Percentiles rank a stretch among this genome's conserved stretches.
phyloP scores from a whole-genome alignment of 208 protist genomes.

The Vickermania ingenoplastis region DNA sequence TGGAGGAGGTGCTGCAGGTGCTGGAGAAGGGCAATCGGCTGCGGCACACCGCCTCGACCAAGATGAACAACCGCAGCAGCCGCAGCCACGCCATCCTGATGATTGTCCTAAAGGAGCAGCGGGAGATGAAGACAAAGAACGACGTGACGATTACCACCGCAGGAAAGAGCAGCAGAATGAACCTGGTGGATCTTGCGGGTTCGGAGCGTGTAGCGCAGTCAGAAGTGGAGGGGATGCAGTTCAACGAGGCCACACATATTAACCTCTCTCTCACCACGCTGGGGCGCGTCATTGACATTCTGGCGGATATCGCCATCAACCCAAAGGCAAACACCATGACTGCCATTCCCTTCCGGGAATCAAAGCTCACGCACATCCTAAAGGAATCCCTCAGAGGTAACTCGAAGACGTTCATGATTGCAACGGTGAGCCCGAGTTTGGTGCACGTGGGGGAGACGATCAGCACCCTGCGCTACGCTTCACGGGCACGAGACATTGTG shows the following conservation, averaged over 20 bases:
- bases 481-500: conserved; percentile 58
- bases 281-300: conserved; percentile 81
- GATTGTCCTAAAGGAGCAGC: conserved; percentile 21
- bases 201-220: conserved; percentile 71
- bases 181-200: conserved; percentile 92
- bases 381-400: conserved; percentile 81
- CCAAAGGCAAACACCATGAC: conserved; percentile 47
- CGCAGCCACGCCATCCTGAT: conserved; percentile 94
- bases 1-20: conserved; percentile 22
- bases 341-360: conserved; percentile 79
- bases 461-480: conserved; percentile 66
- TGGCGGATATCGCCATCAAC: conserved; percentile 78
- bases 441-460: conserved; percentile 80
- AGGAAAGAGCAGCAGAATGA: conserved; percentile 53
- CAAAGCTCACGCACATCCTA: conserved; percentile 83
- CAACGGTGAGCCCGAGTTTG: conserved; percentile 52
- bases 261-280: conserved; percentile 88
- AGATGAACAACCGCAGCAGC: conserved; percentile 93
- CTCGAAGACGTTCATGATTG: conserved; percentile 82
- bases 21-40: conserved; percentile 56
- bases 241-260: conserved; percentile 82
- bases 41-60: conserved; percentile 80
- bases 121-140: not conserved
- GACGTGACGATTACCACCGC: not conserved
- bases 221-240: conserved; percentile 50